Conservation (phyloP, 2,329 filamentous ascomycete genomes). For the Pestalotiopsis sp. region DNA sequence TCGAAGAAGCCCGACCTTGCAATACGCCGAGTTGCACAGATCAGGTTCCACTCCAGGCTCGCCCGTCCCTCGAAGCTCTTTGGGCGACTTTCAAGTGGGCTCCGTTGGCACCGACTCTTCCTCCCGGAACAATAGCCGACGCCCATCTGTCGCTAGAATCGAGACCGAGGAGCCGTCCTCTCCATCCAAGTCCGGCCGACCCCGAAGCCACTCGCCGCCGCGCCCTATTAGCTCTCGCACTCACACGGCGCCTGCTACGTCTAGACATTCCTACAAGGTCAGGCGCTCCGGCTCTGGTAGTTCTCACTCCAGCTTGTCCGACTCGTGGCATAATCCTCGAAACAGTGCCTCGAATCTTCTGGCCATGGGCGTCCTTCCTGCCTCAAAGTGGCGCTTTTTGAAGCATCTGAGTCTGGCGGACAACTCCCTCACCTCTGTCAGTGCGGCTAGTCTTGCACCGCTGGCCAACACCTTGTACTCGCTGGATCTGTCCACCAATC, state of each 20-base stretch:
- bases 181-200: conserved; percentile 49
- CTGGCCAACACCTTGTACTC: conserved; percentile 88
- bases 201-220: conserved; percentile 78
- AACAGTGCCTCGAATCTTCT: conserved; percentile 81
- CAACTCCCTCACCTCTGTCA: conserved; percentile 83
- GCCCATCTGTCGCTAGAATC: conserved; percentile 46
- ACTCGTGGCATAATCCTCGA: conserved; percentile 64
- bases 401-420: conserved; percentile 90
- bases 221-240: conserved; percentile 77
- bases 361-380: conserved; percentile 69
- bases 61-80: conserved; percentile 49
- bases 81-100: conserved; percentile 55
- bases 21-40: conserved; percentile 66
- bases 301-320: conserved; percentile 78
- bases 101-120: conserved; percentile 56
- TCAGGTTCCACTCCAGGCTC: conserved; percentile 71
- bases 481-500: conserved; percentile 87
- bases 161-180: conserved; percentile 51
- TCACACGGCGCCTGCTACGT: conserved; percentile 56
- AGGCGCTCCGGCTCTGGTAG: conserved; percentile 89
- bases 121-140: conserved; percentile 35
- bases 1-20: conserved; percentile 63
- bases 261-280: conserved; percentile 72
- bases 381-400: conserved; percentile 93
- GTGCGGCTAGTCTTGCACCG: conserved; percentile 74